Base-by-base conservation (phyloP, 345 rosid genomes). In the Hirschfeldia incana region DNA sequence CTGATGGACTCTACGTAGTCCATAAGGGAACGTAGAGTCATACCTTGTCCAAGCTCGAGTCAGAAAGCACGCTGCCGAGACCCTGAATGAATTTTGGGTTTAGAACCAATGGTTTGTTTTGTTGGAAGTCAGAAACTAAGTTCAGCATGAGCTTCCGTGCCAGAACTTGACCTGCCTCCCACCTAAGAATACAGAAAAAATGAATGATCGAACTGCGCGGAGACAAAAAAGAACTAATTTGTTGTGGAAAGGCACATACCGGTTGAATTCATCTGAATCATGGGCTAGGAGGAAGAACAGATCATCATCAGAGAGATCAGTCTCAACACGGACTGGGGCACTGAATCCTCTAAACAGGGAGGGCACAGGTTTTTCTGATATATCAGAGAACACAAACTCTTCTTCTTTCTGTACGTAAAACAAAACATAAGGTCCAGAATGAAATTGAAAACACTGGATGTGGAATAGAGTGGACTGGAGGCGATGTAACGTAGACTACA, bases 91-190 rank as follows among this genome's bases (percentile, higher is more conserved):
- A 93, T 72, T 86, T 88, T 28, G 93, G 90, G 83, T 90, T 93
- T 67, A 93, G 81, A 79, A 68, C 84, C 85, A 93, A 83, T 0
- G 92, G 84, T 75, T 85, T 90, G 62, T 82, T 85, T 80, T 89
- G 91, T 67, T 89, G 99, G 84, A 87, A 90, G 83, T 90, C 98
- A 28, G 87, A 73, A 67, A 93, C 99, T 84, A 95, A 82, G 81
- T 85, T 85, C 11, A 95, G 91, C 94, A 95, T 95, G 78, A 93
- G 88, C 84, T 95, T 90, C 85, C 97, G 87, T 51, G 91, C 98
- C 79, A 95, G 81, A 65, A 93, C 76, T 81, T 95, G 99, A 63
- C 98, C 99, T 2, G 99, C 96, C 86, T 95, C 99, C 99, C 98
- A 95, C 57, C 99, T 93, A 78, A 82, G 10, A 74, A 84, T 70